These are phyloP conservation scores for Trichophaea hybrida DNA, from an alignment of 2,329 filamentous ascomycete species.

Conservation along the genomic window DNA sequence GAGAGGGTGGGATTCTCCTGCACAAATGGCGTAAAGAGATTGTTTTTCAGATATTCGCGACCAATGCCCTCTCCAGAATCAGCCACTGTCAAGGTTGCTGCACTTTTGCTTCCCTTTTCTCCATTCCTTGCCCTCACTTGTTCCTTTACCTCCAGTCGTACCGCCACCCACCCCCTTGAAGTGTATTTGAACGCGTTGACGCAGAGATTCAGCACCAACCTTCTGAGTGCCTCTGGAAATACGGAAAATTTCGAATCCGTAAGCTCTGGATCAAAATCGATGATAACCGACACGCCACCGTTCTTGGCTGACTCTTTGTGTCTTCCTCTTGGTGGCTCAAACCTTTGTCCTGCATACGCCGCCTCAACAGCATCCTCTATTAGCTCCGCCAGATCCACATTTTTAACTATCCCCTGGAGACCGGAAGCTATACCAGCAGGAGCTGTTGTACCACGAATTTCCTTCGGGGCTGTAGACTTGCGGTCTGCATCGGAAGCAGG, in stretches of 20 bases:
- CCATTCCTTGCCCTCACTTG: neutral
- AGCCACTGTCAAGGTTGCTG: conserved; percentile 36
- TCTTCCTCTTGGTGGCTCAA: neutral
- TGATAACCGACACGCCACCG: conserved; percentile 34
- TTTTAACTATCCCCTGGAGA: neutral
- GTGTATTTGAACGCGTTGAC: conserved; percentile 50
- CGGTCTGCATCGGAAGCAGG: neutral
- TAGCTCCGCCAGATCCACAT: conserved; percentile 1
- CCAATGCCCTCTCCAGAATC: conserved; percentile 54
- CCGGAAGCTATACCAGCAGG: no score
- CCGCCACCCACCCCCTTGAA: conserved; percentile 35
- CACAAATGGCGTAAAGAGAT: conserved; percentile 47
- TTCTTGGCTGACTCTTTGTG: neutral
- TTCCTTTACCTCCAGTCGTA: conserved; percentile 30
- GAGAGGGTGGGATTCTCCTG: conserved; percentile 47
- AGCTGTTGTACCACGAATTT: neutral
- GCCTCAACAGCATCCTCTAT: conserved; percentile 3
- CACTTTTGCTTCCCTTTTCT: conserved; percentile 10
- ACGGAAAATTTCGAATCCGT: conserved; percentile 25
- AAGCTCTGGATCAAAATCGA: conserved; percentile 38
- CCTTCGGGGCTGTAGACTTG: neutral
- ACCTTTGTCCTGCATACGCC: conserved; percentile 1
- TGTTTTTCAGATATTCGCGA: conserved; percentile 45
- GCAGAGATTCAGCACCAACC: conserved; percentile 48
- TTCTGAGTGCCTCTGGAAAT: conserved; percentile 40